Conservation (phyloP, 768 basidiomycete genomes). For the Cystobasidium onofrii region DNA sequence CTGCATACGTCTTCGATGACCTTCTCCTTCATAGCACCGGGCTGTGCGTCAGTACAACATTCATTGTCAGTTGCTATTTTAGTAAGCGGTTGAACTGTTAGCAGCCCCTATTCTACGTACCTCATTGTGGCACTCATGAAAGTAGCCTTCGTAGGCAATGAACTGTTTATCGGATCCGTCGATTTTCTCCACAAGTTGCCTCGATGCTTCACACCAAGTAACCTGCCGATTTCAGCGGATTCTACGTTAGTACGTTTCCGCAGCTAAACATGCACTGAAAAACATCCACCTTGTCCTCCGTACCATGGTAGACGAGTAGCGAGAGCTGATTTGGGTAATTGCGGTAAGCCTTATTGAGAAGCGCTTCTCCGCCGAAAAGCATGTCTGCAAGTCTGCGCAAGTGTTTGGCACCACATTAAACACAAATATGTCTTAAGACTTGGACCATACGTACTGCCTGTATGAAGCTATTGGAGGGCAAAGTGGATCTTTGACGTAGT, state of each 20-base stretch:
- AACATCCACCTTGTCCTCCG: conserved; percentile 35
- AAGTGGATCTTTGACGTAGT: conserved; percentile 38
- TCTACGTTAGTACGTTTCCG: too few species aligned
- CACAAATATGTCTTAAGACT: too few species aligned
- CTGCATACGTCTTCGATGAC: conserved; percentile 33
- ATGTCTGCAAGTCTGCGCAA: neutral
- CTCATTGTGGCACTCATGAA: conserved; percentile 23
- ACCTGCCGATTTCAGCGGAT: neutral
- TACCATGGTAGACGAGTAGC: conserved; percentile 39
- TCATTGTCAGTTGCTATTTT: too few species aligned
- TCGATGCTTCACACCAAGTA: conserved; percentile 22
- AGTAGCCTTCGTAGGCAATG: conserved; percentile 24
- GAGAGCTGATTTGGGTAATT: conserved; percentile 34
- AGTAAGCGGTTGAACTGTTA: too few species aligned
- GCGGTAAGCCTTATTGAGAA: conserved; percentile 27
- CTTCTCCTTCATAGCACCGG: conserved; percentile 36
- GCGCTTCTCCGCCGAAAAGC: conserved; percentile 14
- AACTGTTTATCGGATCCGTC: conserved; percentile 20
- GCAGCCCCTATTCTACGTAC: too few species aligned
- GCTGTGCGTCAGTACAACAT: conserved; percentile 33
- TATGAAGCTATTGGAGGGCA: conserved; percentile 36
- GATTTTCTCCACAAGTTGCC: conserved; percentile 21
- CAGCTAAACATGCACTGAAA: too few species aligned
- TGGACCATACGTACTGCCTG: conserved; percentile 19
- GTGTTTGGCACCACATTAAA: too few species aligned